Base-by-base conservation (phyloP, 2,329 filamentous ascomycete species). In the Penicillium sclerotigenum region DNA sequence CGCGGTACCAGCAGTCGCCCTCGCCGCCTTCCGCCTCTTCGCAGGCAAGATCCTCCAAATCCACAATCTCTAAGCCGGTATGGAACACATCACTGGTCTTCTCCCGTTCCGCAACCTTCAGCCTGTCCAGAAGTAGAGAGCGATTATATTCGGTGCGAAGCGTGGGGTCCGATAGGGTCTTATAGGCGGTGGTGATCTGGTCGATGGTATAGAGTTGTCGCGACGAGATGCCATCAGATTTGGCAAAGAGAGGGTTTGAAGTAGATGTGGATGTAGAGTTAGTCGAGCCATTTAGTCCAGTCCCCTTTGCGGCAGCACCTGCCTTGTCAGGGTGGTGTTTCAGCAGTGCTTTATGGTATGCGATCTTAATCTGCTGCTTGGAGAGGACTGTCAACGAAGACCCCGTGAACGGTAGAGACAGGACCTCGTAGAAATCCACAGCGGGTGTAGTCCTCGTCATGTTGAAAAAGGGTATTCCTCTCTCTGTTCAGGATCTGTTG, bases 261-360 rank as follows among this genome's bases (percentile, higher is more conserved):
- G 48, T 18, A 33, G 38, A 24, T 6, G 9, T 34, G 26, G 26
- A 18, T 8, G 20, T 42, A 34, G 28, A 49, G 8, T 31, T 24
- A 37, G 29, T 26, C 26, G 33, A 42, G 6, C 31, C 6, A 1
- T 43, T 18, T 6, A 53, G 29, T 2, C 48, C 57, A 6, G 60
- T 24, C 5, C 64, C 59, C n/a, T 53, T 52, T 34, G 61, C 48
- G 51, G 59, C 34, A 16, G 65, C 52, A n/a, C 55, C 47, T 2
- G 65, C 63, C 67, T 84, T 86, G 71, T 87, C 84, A 0, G 84
- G 84, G 65, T 87, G 84, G 62, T 85, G 76, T 26, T 70, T 69
- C 5, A 87, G 75, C 24, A 87, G 74, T 7, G 83, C 81, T 46
- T 74, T 77, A 56, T 80, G 81, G 67, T 87, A 87, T 10, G 83